Evolutionary conservation across 2,329 filamentous ascomycete genomes (phyloP), one percentile per base, ranked within the genome.

Genomic region (Boeremia lycopersici): DNA sequence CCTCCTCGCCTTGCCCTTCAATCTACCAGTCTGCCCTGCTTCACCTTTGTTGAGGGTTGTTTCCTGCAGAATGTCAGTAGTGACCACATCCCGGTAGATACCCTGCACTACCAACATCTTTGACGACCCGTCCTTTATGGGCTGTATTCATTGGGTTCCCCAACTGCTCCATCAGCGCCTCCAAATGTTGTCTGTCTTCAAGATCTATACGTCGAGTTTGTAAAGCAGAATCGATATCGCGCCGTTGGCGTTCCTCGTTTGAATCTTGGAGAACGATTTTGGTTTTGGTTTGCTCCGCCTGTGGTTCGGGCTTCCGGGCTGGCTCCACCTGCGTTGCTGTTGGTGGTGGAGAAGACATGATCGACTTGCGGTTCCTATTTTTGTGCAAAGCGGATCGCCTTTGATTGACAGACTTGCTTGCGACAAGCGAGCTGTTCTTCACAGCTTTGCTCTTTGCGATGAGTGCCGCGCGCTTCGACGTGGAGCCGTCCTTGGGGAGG

Each of bases 1-100:
- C 41, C 30, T 53, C 34, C 51, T 51, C 2, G 42, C 43, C 29
- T 55, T 48, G 13, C 56, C 51, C 34, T 55, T 55, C 42, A 52
- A 15, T 35, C 51, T 40, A 12, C 25, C 17, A 11, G 35, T 30
- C 29, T 41, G 17, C 12, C 35, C 28, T 19, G 28, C 33, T 12
- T 1, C 23, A 15, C 30, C 10, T 23, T 8, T 13, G 2, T 34
- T 30, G 29, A 4, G 12, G 7, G 8, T 26, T 26, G 5, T 7
- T 33, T 41, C 19, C 50, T 48, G 38, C 12, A 17, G 33, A 8
- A 25, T 29, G 33, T 53, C n/a, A 53, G 44, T 34, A 3, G 17
- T 13, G n/a, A 10, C 38, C 19, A 11, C 19, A 5, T 38, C 12
- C 11, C 6, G 10, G 5, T 26, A 13, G 7, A 10, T 9, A n/a